Conservation (phyloP, 495 filamentous ascomycete species). For the Mytilinidion resinicola region DNA sequence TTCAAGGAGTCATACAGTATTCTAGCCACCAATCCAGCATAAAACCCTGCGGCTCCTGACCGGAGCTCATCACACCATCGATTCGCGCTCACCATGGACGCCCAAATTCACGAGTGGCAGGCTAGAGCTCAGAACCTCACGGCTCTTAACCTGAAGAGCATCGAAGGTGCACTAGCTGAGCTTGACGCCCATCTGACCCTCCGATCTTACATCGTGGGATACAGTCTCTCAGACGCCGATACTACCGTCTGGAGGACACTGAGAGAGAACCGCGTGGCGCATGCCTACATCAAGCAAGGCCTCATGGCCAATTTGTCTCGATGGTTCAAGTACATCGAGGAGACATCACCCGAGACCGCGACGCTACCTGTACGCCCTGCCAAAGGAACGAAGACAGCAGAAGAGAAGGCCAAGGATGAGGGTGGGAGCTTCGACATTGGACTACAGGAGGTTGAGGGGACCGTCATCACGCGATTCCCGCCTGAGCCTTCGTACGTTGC, state of each 20-base stretch:
- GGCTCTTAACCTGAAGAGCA: conserved; percentile 66
- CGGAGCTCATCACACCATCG: too few relatives aligned
- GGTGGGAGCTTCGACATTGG: conserved; percentile 88
- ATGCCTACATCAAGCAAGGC: conserved; percentile 71
- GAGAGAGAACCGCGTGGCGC: conserved; percentile 77
- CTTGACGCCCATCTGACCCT: conserved; percentile 83
- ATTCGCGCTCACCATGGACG: conserved; percentile 7
- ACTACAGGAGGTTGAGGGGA: conserved; percentile 74
- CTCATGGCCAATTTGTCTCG: conserved; percentile 70
- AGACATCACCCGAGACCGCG: conserved; percentile 58
- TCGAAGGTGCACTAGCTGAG: conserved; percentile 66
- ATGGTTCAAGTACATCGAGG: conserved; percentile 86
- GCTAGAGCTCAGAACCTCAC: conserved; percentile 47
- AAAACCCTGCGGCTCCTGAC: too few relatives aligned
- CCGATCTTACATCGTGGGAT: conserved; percentile 79
- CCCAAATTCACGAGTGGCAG: conserved; percentile 48
- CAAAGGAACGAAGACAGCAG: conserved; percentile 52
- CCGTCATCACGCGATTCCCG: conserved; percentile 88
- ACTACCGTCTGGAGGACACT: conserved; percentile 78
- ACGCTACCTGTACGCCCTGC: conserved; percentile 30
- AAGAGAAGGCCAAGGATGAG: conserved; percentile 69
- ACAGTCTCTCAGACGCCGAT: conserved; percentile 71
- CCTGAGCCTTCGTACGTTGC: conserved; percentile 77
- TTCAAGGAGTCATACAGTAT: too few relatives aligned
- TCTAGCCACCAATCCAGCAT: too few relatives aligned